Conservation (phyloP, 352 stramenopile genomes). For the Pythium scleroteichum region DNA sequence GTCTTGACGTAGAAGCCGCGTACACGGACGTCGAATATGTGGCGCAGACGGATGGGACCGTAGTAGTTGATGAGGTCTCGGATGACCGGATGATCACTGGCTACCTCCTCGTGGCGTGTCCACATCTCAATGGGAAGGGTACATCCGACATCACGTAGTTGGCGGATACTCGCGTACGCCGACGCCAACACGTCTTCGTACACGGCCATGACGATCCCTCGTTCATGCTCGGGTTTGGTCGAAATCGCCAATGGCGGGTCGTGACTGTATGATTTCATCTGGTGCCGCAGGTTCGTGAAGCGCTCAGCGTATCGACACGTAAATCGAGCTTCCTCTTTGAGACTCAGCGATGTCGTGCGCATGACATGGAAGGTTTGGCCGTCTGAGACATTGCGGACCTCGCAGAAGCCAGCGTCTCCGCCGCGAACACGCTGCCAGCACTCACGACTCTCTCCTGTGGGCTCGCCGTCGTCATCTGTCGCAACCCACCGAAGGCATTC, state of each 20-base stretch:
- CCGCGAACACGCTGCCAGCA: conserved; percentile 66
- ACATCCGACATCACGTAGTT: conserved; percentile 30
- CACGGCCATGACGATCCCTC: conserved; percentile 38
- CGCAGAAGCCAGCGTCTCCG: conserved; percentile 62
- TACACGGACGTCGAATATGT: conserved; percentile 28
- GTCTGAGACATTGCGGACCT: conserved; percentile 54
- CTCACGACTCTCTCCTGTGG: conserved; percentile 44
- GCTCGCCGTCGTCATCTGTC: conserved; percentile 51
- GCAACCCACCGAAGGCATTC: conserved; percentile 67
- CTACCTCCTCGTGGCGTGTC: conserved; percentile 31
- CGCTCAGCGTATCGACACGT: conserved; percentile 58
- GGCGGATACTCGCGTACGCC: conserved; percentile 31
- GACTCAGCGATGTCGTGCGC: conserved; percentile 58
- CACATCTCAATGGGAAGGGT: conserved; percentile 35
- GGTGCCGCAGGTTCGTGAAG: conserved; percentile 60
- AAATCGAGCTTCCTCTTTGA: conserved; percentile 71
- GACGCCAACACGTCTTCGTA: conserved; percentile 31
- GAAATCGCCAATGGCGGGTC: conserved; percentile 46
- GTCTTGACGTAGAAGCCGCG: conserved; percentile 36
- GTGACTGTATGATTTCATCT: conserved; percentile 48
- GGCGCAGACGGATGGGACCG: conserved; percentile 28
- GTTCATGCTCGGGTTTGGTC: neutral
- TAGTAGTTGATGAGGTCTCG: conserved; percentile 22
- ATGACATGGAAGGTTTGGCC: conserved; percentile 59
- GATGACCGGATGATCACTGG: conserved; percentile 24